phyloP scores from a whole-genome alignment of 768 basidiomycete genomes.

The Naganishia onofrii region DNA sequence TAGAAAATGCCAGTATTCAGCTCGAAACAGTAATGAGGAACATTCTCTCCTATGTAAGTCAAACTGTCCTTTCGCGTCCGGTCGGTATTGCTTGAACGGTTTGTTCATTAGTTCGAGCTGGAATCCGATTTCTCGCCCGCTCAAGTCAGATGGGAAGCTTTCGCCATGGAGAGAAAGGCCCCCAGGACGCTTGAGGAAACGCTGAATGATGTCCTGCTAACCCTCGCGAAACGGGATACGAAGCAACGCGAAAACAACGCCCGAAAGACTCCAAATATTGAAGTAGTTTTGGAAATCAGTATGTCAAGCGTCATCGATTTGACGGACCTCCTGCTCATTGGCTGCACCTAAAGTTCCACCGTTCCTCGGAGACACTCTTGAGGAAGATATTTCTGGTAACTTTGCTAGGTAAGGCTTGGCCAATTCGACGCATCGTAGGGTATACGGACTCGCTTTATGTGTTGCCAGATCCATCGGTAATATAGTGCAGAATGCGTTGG shows the following conservation, averaged over 20 bases:
- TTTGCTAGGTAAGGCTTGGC: constrained; percentile 36
- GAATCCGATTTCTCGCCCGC: constrained; percentile 9
- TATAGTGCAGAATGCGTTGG: constrained; percentile 45
- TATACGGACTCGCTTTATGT: background rate
- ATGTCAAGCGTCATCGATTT: no score
- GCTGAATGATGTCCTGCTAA: constrained; percentile 42
- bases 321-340: background rate
- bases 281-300: constrained; percentile 46
- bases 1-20: constrained; percentile 45
- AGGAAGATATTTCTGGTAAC: constrained; percentile 45
- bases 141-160: constrained; percentile 16
- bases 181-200: constrained; percentile 39
- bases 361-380: constrained; percentile 40
- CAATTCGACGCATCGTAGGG: no score
- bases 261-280: constrained; percentile 35
- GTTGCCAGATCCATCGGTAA: constrained; percentile 38
- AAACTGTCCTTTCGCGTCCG: no score
- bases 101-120: constrained; percentile 7
- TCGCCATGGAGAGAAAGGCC: constrained; percentile 25
- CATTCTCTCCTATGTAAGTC: constrained; percentile 48
- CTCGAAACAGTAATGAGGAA: constrained; percentile 49
- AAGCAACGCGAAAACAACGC: constrained; percentile 34
- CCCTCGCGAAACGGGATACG: constrained; percentile 39
- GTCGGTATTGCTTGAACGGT: no score
- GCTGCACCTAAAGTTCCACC: constrained; percentile 33